Percentiles rank a stretch among this genome's conserved stretches.
Evolutionary conservation across 2,329 filamentous ascomycete species (phyloP).

Genomic region (Phaeosphaeriaceae sp.): DNA sequence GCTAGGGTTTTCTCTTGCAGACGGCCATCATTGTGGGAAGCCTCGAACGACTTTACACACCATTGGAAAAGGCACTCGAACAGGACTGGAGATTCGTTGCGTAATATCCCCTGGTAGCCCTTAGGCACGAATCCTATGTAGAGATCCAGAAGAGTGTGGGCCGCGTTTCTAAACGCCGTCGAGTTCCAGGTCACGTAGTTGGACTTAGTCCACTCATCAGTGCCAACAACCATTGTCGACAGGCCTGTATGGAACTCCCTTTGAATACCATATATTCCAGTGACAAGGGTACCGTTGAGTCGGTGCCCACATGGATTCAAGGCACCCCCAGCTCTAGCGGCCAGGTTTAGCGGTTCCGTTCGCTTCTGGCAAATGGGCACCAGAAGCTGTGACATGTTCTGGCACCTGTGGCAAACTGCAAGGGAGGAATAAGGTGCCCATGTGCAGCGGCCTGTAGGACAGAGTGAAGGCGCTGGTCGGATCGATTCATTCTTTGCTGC

Average conservation of each 20-base stretch:
- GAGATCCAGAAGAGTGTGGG: conserved; percentile 15
- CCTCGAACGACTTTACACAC: conserved; percentile 18
- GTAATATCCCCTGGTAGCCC: conserved; percentile 5
- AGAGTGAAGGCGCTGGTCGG: conserved; percentile 10
- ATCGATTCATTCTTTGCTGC: neutral
- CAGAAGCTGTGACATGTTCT: conserved; percentile 16
- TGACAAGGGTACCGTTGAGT: conserved; percentile 15
- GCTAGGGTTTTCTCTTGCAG: conserved; percentile 7
- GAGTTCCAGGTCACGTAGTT: conserved; percentile 11
- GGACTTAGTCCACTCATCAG: too few relatives aligned
- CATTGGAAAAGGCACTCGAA: conserved; percentile 22
- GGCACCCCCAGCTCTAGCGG: neutral
- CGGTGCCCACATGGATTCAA: conserved; percentile 16
- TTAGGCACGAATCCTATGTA: conserved; percentile 22
- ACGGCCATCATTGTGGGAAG: conserved; percentile 5
- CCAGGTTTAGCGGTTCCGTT: neutral
- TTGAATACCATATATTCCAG: conserved; percentile 1
- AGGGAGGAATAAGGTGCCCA: conserved; percentile 23
- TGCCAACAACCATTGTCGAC: conserved; percentile 5
- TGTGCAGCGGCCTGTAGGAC: conserved; percentile 19
- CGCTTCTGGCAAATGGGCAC: conserved; percentile 12
- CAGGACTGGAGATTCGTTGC: conserved; percentile 20
- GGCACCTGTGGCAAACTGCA: conserved; percentile 22
- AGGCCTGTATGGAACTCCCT: neutral
- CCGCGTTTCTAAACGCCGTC: conserved; percentile 10